phyloP scores from a whole-genome alignment of 148 eudicot genomes.

The Chenopodium berlandieri region DNA sequence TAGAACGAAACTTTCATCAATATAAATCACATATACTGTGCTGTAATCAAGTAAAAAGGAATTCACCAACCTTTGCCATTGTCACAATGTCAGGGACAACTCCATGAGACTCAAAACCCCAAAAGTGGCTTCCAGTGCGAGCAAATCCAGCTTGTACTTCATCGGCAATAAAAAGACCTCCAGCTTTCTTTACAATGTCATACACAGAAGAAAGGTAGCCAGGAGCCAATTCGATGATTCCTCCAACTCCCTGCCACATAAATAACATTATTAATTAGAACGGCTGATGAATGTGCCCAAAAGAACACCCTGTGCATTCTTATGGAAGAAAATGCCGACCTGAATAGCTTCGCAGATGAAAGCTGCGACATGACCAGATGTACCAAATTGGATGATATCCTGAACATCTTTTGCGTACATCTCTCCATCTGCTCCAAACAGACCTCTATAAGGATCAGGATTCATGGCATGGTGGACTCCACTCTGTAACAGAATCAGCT shows the following conservation, averaged over 20 bases:
- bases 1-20: background rate
- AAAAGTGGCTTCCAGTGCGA: slow-evolving; percentile 94
- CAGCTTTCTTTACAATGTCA: slow-evolving; percentile 72
- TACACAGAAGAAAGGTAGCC: slow-evolving; percentile 78
- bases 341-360: slow-evolving; percentile 89
- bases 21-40: background rate
- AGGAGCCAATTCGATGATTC: slow-evolving; percentile 89
- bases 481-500: slow-evolving; percentile 42
- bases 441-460: slow-evolving; percentile 93
- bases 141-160: slow-evolving; percentile 97
- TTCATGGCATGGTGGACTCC: slow-evolving; percentile 95
- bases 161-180: slow-evolving; percentile 92
- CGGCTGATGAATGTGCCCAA: background rate
- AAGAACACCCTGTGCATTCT: background rate
- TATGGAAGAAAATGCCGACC: slow-evolving; percentile 31
- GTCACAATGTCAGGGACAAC: slow-evolving; percentile 97
- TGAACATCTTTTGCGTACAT: slow-evolving; percentile 88
- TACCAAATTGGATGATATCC: slow-evolving; percentile 76
- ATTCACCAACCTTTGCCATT: slow-evolving; percentile 82
- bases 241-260: slow-evolving; percentile 87
- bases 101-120: slow-evolving; percentile 95
- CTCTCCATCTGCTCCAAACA: slow-evolving; percentile 88
- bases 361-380: slow-evolving; percentile 81
- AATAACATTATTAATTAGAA: background rate
- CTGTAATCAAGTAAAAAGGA: background rate